Evolutionary conservation across 2,329 filamentous ascomycete species (phyloP).

Genomic region (Hirsutella thompsonii): DNA sequence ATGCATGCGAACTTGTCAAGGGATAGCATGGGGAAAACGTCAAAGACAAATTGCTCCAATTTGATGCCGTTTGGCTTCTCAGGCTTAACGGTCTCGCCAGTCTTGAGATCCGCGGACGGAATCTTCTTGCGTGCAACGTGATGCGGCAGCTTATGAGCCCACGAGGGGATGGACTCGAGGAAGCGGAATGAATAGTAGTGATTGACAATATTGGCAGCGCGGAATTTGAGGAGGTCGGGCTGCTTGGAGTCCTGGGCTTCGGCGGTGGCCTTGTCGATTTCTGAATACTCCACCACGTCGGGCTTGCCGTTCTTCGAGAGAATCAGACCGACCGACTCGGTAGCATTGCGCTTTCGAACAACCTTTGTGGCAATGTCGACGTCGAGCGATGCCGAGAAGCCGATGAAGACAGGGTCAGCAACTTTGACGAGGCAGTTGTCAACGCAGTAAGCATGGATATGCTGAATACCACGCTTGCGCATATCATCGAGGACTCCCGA

Average conservation of each 20-base stretch:
- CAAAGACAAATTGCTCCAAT: constrained; percentile 97
- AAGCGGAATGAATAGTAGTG: constrained; percentile 97
- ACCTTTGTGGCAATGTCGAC: constrained; percentile 98
- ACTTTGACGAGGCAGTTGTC: constrained; percentile 99
- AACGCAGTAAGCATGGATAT: constrained; percentile 95
- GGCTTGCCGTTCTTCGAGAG: constrained; percentile 90
- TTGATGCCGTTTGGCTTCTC: constrained; percentile 97
- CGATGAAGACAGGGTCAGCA: constrained; percentile 91
- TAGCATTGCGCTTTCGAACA: constrained; percentile 94
- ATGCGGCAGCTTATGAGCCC: constrained; percentile 78
- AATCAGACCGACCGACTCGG: constrained; percentile 90
- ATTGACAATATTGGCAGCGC: constrained; percentile 98
- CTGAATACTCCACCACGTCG: constrained; percentile 96
- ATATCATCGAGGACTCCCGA: constrained; percentile 78
- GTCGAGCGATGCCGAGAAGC: constrained; percentile 75
- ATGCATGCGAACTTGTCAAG: constrained; percentile 88
- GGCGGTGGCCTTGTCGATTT: constrained; percentile 82
- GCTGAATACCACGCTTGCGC: constrained; percentile 76
- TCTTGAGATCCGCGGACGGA: constrained; percentile 63
- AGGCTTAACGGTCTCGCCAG: constrained; percentile 73
- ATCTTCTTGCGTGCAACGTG: constrained; percentile 99
- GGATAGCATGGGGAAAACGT: constrained; percentile 83
- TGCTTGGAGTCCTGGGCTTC: constrained; percentile 79
- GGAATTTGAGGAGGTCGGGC: constrained; percentile 76
- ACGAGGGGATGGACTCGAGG: constrained; percentile 78